A percentile compares a stretch with the other conserved stretches of the same genome.
phyloP scores from a whole-genome alignment of 371 early-diverging fungal species.

The Batkoa obscura region DNA sequence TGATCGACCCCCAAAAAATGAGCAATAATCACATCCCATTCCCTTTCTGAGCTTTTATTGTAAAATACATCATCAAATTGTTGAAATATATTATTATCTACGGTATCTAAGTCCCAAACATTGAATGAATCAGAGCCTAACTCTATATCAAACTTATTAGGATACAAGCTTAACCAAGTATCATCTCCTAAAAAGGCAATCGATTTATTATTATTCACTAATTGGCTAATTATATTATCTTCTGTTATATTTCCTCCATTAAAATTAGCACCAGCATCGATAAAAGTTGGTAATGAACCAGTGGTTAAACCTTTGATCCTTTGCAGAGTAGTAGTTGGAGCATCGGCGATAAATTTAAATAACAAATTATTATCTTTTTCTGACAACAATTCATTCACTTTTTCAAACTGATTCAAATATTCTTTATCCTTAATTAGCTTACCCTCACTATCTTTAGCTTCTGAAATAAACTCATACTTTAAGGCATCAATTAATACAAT shows the following conservation, averaged over 20 bases:
- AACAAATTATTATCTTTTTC: conserved; percentile 34
- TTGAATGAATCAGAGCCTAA: conserved; percentile 73
- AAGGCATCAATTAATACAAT: conserved; percentile 80
- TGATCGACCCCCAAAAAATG: conserved; percentile 95
- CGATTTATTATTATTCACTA: background rate
- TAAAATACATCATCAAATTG: background rate
- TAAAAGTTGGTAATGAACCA: conserved; percentile 78
- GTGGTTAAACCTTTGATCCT: conserved; percentile 82
- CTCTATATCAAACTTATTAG: conserved; percentile 25
- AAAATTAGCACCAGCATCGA: conserved; percentile 89
- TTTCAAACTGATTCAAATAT: conserved; percentile 59
- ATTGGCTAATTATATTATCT: conserved; percentile 63
- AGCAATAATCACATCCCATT: conserved; percentile 66
- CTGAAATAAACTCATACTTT: conserved; percentile 49
- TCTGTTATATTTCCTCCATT: conserved; percentile 59
- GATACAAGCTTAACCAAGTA: conserved; percentile 80
- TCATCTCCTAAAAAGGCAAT: conserved; percentile 76
- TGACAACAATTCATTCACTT: conserved; percentile 27
- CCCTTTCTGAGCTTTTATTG: background rate
- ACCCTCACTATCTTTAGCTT: conserved; percentile 10
- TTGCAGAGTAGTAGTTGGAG: conserved; percentile 95
- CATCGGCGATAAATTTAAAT: conserved; percentile 77
- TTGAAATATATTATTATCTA: conserved; percentile 64
- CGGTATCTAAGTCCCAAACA: conserved; percentile 84
- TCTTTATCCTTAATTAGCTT: conserved; percentile 12